Evolutionary conservation across 2,329 filamentous ascomycete species (phyloP), one percentile per base, ranked within the genome.

Genomic region (Trichoderma koningiopsis): DNA sequence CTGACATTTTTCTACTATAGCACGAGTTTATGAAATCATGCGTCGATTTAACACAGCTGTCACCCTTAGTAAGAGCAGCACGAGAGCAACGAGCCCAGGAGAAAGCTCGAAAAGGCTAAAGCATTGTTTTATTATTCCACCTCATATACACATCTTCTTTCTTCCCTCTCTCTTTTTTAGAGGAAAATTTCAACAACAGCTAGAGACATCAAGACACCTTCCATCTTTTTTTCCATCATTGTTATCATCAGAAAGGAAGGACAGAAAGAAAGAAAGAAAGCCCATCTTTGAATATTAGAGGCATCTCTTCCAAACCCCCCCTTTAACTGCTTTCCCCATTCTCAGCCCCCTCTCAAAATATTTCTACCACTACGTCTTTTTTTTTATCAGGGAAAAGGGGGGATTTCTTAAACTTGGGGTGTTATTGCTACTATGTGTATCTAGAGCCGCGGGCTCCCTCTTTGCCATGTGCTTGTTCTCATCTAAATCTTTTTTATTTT

Each of bases 81-180:
- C 88, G 94, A 73, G 89, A 93, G 78, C 94, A 94, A 72, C 88
- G 94, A 79, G 92, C 92, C 31, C 91, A 95, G 76, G 95, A 98
- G 81, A 93, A 92, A 81, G 89, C 89, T 70, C 87, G 89, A 72
- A 92, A 92, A 79, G 89, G 49, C 24, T 67, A 67, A 67, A 67
- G 63, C 63, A 59, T 29, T 37, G 19, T 57, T 43, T 58, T 11
- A 55, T 47, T 24, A 37, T 35, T 63, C 35, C 22, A 40, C n/a
- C 31, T 59, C n/a, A 59, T 19, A 22, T 8, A 22, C 31, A 35
- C 33, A 11, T 24, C 35, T 43, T 29, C 22, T 58, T 57, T 58
- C 55, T n/a, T 33, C 55, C 19, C 53, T 19, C 53, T 37, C n/a
- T n/a, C 11, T 55, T 33, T 13, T 8, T 43, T n/a, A 43, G 14